A percentile compares a stretch with the other conserved stretches of the same genome.
Conservation (phyloP, 371 early-diverging fungal genomes). For the Lichtheimia ornata region DNA sequence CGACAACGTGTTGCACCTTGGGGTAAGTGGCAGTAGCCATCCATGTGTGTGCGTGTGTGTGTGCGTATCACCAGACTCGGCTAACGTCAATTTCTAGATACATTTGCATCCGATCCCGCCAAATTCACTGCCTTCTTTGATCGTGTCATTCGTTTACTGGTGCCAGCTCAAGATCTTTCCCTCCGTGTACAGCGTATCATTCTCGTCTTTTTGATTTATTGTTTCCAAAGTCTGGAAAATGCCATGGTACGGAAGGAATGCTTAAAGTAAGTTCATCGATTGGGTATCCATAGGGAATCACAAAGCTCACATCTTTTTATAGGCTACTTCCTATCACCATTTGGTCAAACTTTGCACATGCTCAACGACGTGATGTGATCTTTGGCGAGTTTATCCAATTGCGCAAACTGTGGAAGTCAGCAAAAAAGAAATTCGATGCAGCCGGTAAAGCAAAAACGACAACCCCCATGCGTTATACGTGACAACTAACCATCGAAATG, state of each 20-base stretch:
- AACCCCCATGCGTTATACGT: not conserved
- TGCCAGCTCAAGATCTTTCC: constrained; percentile 23
- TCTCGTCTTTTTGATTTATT: constrained; percentile 70
- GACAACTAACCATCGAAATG: not conserved
- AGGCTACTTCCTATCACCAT: constrained; percentile 70
- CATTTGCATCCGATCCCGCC: constrained; percentile 47
- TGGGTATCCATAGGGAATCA: not conserved
- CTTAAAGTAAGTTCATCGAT: constrained; percentile 48
- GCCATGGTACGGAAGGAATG: constrained; percentile 71
- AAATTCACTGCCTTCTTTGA: constrained; percentile 64
- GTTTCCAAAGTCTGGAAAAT: constrained; percentile 85
- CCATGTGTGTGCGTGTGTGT: no score
- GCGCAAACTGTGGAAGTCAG: constrained; percentile 66
- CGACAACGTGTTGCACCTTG: constrained; percentile 64
- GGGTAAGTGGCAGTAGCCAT: constrained; percentile 37
- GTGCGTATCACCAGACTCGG: not conserved
- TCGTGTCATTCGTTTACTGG: constrained; percentile 50
- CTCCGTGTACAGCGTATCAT: constrained; percentile 51
- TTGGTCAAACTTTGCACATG: constrained; percentile 70
- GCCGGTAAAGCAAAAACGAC: constrained; percentile 38
- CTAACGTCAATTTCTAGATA: constrained; percentile 27
- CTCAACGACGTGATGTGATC: constrained; percentile 51
- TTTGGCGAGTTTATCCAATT: constrained; percentile 61
- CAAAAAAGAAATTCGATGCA: constrained; percentile 51
- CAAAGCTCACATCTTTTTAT: not conserved